Evolutionary conservation across 2,329 filamentous ascomycete species (phyloP).

Genomic region (Lachnum nothofagi): DNA sequence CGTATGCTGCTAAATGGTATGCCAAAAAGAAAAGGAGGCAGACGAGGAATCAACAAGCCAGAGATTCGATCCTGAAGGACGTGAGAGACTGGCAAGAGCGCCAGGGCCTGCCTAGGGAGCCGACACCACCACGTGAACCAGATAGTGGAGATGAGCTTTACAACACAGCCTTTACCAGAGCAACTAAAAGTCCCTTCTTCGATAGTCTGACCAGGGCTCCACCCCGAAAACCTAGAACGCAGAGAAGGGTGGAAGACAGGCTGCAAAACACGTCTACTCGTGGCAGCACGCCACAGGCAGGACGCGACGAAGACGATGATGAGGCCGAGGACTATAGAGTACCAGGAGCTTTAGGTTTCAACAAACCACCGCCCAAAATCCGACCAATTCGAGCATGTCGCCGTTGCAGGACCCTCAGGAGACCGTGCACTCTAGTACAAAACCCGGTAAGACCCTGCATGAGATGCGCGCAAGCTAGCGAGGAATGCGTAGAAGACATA

Average conservation of each 20-base stretch:
- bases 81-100: not conserved
- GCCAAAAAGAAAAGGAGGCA: not conserved
- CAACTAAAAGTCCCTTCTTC: too few species aligned
- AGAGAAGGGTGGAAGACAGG: too few species aligned
- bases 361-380: too few species aligned
- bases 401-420: not conserved
- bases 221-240: not conserved
- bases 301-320: too few species aligned
- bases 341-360: too few species aligned
- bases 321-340: too few species aligned
- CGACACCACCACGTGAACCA: conserved; percentile 45
- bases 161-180: not conserved
- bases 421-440: not conserved
- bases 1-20: not conserved
- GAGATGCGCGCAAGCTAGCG: not conserved
- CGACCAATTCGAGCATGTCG: not conserved
- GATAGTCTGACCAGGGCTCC: too few species aligned
- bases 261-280: too few species aligned
- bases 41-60: not conserved
- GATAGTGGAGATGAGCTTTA: conserved; percentile 1
- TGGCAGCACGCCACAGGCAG: too few species aligned
- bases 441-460: not conserved
- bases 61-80: not conserved
- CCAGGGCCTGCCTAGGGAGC: conserved; percentile 53
- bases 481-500: not conserved